Evolutionary conservation across 352 stramenopile species (phyloP).

Genomic region (Peronosclerospora sorghi): DNA sequence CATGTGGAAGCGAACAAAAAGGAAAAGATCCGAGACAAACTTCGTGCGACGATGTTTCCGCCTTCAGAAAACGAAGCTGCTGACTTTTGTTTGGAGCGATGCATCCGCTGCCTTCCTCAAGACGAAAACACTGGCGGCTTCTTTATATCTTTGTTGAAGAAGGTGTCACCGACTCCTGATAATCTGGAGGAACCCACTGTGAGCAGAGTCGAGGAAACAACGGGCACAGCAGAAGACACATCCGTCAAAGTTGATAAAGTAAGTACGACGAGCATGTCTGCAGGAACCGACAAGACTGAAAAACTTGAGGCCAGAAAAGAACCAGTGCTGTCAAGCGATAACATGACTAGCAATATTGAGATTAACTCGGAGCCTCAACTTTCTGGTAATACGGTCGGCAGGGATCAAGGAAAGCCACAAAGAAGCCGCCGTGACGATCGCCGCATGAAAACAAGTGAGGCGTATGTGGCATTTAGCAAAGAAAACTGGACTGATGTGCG

Average conservation of each 20-base stretch:
- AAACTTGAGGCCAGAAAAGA: constrained; percentile 7
- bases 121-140: constrained; percentile 95
- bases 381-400: constrained; percentile 2
- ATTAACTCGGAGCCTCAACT: constrained; percentile 7
- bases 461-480: constrained; percentile 61
- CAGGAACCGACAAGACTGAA: constrained; percentile 10
- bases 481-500: constrained; percentile 54
- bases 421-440: constrained; percentile 40
- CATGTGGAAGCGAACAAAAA: constrained; percentile 43
- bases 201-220: constrained; percentile 3
- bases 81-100: constrained; percentile 85
- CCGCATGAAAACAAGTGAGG: constrained; percentile 45
- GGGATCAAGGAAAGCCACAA: constrained; percentile 16
- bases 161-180: constrained; percentile 57
- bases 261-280: background rate
- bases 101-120: constrained; percentile 95
- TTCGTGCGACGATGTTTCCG: constrained; percentile 85
- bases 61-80: constrained; percentile 64
- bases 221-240: constrained; percentile 3
- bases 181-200: constrained; percentile 13
- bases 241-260: too few species aligned
- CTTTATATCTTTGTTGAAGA: constrained; percentile 96
- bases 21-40: constrained; percentile 66
- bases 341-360: constrained; percentile 13
- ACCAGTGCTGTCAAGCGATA: constrained; percentile 3